These are phyloP conservation scores for Mucor ambiguus DNA, from an alignment of 371 early-diverging fungal genomes.

Conservation along the genomic window DNA sequence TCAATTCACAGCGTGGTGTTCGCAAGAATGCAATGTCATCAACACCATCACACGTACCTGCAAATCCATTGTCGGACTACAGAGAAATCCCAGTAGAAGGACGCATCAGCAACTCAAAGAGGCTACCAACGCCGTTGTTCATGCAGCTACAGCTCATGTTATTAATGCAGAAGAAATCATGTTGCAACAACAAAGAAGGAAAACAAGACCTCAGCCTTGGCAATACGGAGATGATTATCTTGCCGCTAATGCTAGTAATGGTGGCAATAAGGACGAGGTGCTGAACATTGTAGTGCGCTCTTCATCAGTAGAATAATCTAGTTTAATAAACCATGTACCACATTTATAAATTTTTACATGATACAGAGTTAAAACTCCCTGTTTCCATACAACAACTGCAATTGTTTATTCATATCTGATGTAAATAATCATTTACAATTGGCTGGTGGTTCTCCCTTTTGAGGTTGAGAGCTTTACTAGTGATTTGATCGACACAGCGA, in stretches of 20 bases:
- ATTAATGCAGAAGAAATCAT: slow-evolving; percentile 8
- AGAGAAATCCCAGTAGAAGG: background rate
- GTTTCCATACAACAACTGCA: background rate
- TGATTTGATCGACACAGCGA: no score
- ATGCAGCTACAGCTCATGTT: background rate
- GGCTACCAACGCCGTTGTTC: background rate
- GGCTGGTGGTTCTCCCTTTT: background rate
- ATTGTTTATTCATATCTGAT: background rate
- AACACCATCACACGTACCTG: slow-evolving; percentile 24
- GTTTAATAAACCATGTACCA: slow-evolving; percentile 6
- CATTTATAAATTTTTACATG: slow-evolving; percentile 4
- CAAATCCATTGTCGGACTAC: slow-evolving; percentile 9
- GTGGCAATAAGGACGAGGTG: slow-evolving; percentile 6
- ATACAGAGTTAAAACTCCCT: background rate
- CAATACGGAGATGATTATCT: slow-evolving; percentile 20
- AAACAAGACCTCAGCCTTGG: slow-evolving; percentile 20
- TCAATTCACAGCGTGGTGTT: slow-evolving; percentile 28
- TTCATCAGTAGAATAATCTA: slow-evolving; percentile 8
- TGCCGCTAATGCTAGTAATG: background rate
- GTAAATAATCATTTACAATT: background rate
- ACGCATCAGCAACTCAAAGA: background rate
- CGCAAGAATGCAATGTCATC: slow-evolving; percentile 11
- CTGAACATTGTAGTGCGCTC: slow-evolving; percentile 5
- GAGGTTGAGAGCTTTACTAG: no score
- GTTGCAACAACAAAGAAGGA: slow-evolving; percentile 13